Conservation (phyloP, 768 basidiomycete genomes). For the Boletus sp. region DNA sequence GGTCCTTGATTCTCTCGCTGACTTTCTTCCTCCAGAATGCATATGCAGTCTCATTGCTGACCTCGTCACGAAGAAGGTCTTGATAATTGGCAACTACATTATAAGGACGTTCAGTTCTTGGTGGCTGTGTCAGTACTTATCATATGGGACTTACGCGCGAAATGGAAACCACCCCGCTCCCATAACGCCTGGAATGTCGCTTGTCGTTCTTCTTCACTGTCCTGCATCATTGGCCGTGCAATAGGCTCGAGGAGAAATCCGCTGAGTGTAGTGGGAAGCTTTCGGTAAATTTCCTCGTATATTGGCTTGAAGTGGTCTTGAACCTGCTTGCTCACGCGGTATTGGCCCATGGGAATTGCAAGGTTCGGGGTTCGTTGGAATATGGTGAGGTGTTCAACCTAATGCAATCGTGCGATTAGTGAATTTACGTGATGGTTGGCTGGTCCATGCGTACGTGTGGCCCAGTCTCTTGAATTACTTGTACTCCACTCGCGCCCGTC, state of each 20-base stretch:
- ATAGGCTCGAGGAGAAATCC: constrained; percentile 1
- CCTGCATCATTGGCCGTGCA: constrained; percentile 6
- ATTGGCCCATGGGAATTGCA: constrained; percentile 10
- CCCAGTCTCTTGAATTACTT: constrained; percentile 14
- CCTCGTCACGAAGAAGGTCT: constrained; percentile 2
- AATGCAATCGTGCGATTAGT: neutral
- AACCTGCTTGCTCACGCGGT: constrained; percentile 2
- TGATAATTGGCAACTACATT: constrained; percentile 6
- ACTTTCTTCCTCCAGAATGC: constrained; percentile 14
- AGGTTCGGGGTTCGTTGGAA: constrained; percentile 21
- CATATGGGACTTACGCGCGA: constrained; percentile 6
- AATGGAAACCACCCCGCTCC: constrained; percentile 8
- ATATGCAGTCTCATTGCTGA: neutral
- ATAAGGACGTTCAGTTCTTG: neutral
- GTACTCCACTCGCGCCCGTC: constrained; percentile 16
- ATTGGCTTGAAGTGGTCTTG: constrained; percentile 12
- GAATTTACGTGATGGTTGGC: neutral
- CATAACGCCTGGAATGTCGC: constrained; percentile 7
- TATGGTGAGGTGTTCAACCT: constrained; percentile 8
- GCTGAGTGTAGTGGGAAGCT: neutral
- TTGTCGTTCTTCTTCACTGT: constrained; percentile 10
- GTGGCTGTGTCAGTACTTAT: too few relatives aligned
- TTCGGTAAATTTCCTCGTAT: constrained; percentile 8
- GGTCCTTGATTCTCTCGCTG: neutral
- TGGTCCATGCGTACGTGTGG: constrained; percentile 1